Percentiles rank a stretch among this genome's conserved stretches.
phyloP scores from a whole-genome alignment of 805 yeast genomes.

The Saccharomycopsis microspora region DNA sequence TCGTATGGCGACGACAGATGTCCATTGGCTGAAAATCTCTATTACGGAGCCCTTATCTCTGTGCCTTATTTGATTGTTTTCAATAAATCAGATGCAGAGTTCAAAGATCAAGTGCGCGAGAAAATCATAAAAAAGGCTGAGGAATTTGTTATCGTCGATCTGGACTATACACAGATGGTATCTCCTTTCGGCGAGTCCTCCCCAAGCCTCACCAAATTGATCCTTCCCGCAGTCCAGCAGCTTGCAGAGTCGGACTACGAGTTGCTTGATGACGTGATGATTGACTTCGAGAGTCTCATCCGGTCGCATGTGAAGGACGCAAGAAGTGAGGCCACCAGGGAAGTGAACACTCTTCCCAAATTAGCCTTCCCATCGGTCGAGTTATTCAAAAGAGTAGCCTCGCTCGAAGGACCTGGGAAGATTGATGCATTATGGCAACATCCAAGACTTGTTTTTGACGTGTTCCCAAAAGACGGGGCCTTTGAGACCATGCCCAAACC shows the following conservation, averaged over 20 bases:
- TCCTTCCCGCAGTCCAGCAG: conserved; percentile 38
- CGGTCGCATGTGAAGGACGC: conserved; percentile 7
- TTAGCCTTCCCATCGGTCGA: conserved; percentile 27
- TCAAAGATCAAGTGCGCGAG: conserved; percentile 26
- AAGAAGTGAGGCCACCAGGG: not conserved
- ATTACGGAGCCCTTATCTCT: conserved; percentile 46
- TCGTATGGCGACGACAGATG: conserved; percentile 28
- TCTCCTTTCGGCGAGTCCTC: conserved; percentile 17
- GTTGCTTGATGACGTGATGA: conserved; percentile 25
- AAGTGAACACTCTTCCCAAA: conserved; percentile 16
- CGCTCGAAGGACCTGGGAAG: conserved; percentile 30
- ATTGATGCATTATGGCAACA: conserved; percentile 59
- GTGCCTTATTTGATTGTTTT: conserved; percentile 53
- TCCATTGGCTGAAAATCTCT: conserved; percentile 59
- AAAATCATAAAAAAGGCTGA: conserved; percentile 35
- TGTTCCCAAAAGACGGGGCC: conserved; percentile 37
- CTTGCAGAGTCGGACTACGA: conserved; percentile 24
- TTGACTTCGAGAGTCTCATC: conserved; percentile 21
- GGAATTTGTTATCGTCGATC: conserved; percentile 23
- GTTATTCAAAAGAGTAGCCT: conserved; percentile 21
- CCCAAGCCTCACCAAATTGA: conserved; percentile 42
- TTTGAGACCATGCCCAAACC: conserved; percentile 59
- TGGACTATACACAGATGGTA: conserved; percentile 18
- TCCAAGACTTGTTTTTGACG: conserved; percentile 51
- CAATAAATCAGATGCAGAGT: conserved; percentile 23